Conservation (phyloP, 2,329 filamentous ascomycete species). For the Fusarium cicatricum region DNA sequence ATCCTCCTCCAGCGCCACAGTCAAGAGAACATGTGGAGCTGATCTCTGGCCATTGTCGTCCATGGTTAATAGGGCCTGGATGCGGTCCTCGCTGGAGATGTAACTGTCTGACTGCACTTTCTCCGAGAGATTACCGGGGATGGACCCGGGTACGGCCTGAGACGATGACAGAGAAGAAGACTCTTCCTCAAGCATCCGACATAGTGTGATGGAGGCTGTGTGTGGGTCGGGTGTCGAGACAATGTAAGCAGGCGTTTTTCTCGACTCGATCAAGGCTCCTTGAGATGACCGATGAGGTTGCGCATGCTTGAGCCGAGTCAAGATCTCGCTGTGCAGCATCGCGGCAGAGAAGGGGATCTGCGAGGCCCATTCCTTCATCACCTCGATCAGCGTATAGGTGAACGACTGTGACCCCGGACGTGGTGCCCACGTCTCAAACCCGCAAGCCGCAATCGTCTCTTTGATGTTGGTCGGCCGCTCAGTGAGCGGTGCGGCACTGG, state of each 20-base stretch:
- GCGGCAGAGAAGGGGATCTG: constrained; percentile 40
- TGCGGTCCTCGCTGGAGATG: constrained; percentile 36
- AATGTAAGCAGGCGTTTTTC: constrained; percentile 40
- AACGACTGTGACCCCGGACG: constrained; percentile 38
- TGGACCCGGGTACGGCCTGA: constrained; percentile 31
- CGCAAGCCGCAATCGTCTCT: constrained; percentile 41
- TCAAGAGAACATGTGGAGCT: constrained; percentile 38
- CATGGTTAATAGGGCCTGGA: constrained; percentile 32
- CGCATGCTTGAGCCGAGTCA: constrained; percentile 39
- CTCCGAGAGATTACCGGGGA: constrained; percentile 32
- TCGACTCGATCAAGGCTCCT: constrained; percentile 36
- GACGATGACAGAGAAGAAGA: constrained; percentile 31
- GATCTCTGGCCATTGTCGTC: constrained; percentile 35
- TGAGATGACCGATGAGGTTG: constrained; percentile 35
- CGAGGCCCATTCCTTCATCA: constrained; percentile 39
- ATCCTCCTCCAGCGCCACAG: constrained; percentile 38
- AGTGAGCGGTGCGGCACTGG: constrained; percentile 39
- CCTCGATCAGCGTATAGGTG: constrained; percentile 39
- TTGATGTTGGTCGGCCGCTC: constrained; percentile 41
- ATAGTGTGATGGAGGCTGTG: constrained; percentile 39
- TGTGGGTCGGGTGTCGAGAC: constrained; percentile 39
- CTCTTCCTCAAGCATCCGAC: constrained; percentile 33
- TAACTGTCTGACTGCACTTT: constrained; percentile 31
- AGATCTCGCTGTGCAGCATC: constrained; percentile 41
- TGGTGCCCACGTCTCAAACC: constrained; percentile 40